Conservation (phyloP, 169 alveolate genomes). For the Eimeria brunetti region DNA sequence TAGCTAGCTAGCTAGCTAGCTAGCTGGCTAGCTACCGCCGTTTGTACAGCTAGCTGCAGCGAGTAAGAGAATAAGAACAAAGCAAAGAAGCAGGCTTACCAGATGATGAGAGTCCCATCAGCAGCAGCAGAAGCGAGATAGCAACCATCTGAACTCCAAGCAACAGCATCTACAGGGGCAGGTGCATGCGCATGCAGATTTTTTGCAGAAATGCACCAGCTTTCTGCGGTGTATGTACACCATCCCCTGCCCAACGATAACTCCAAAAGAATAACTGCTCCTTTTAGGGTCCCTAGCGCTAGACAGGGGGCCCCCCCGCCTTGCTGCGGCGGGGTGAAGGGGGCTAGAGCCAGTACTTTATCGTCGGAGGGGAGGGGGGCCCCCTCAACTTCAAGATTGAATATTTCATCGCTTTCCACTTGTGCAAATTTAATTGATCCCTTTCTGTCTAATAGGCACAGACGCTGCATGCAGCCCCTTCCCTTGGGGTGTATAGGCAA, state of each 20-base stretch:
- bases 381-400: neutral
- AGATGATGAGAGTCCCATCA: neutral
- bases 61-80: too few relatives aligned
- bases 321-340: neutral
- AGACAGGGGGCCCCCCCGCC: neutral
- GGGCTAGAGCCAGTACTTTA: neutral
- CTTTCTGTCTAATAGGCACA: neutral
- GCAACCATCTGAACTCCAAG: conserved; percentile 2
- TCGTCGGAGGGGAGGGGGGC: conserved; percentile 5
- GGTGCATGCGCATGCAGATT: conserved; percentile 12
- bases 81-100: neutral
- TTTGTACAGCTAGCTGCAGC: too few relatives aligned
- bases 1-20: too few relatives aligned
- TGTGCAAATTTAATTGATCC: neutral
- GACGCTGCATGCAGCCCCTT: neutral
- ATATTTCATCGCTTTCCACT: neutral
- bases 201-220: conserved; percentile 26
- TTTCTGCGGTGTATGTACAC: conserved; percentile 8
- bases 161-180: conserved; percentile 23
- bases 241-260: neutral
- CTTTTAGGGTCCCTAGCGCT: conserved; percentile 25
- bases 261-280: conserved; percentile 24
- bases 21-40: too few relatives aligned
- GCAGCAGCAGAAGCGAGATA: conserved; percentile 40
- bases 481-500: neutral